Base-by-base conservation (phyloP, 495 filamentous ascomycete species). In the Acidiella bohemica region DNA sequence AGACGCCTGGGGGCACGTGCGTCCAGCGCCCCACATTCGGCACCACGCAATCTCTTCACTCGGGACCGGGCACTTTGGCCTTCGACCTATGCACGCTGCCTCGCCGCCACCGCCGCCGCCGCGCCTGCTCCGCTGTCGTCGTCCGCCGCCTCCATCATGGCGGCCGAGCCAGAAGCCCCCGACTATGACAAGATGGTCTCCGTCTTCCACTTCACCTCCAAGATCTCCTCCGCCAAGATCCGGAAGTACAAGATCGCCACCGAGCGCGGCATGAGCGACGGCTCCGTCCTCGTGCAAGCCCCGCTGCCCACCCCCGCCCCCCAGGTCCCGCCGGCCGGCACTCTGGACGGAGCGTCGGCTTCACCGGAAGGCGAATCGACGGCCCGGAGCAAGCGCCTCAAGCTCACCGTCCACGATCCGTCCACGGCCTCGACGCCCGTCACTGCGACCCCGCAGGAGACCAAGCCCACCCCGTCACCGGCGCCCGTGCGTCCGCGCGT, bases 211-310 rank as follows among this genome's bases (percentile, higher is more conserved):
- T 46, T 50, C 27, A 50, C 42, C 14, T 29, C 29, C 8, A 32
- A 37, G 17, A 50, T 50, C 13, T 50, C 47, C 7, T 41, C 25
- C 13, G 47, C 47, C 42, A 50, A 50, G 38, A 50, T 50, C 21
- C 18, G 33, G 7, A 50, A 50, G 36, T 50, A 50, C 31, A 45
- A 36, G 25, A 29, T 46, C 14, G 47, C 47, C 23, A 50, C 42
- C 17, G 36, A 50, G 27, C 28, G 36, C n/a, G 47, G 47, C 11
- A 50, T 50, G 47, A n/a, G 4, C 5, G 25, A 20, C 23, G 25
- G 9, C 2, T 22, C 39, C 2, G 27, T n/a, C 3, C 31, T 26
- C 9, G n/a, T n/a, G n/a, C n/a, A n/a, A n/a, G n/a, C n/a, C n/a
- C n/a, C n/a, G n/a, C 28, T 44, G 3, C 7, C 28, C 12, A 31